Base-by-base conservation (phyloP, 306 rosid genomes). In the Alnus glutinosa region DNA sequence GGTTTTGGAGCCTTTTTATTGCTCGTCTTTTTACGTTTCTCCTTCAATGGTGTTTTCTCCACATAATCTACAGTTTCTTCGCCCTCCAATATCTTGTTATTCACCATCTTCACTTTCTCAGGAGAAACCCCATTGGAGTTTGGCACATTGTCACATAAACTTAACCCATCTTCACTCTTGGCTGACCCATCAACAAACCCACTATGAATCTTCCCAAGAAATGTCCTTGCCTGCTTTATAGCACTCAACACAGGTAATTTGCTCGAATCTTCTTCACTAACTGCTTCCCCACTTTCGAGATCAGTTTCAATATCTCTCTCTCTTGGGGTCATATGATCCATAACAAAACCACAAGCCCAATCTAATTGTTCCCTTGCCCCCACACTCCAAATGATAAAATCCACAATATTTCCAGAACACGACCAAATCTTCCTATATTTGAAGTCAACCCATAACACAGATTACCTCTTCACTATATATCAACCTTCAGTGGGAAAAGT, bases 1-100 rank as follows among this genome's bases (percentile, higher is more conserved):
- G 99, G 99, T 70, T 89, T 95, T 10, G 84, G 76, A 69, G 98
- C 75, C 79, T 91, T 96, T 75, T 89, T 91, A 72, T 89, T 88
- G 88, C 87, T 73, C 0, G 77, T 82, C 79, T 91, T 95, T 64
- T 93, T 93, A n/a, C 80, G 87, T 76, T 91, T 95, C 75, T 88
- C 98, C 90, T 90, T 93, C 39, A 18, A 77, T 2, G 69, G 63
- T 30, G 81, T 78, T 81, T 86, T 90, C 82, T 83, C 84, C 14
- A 7, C 75, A 73, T 52, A 80, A 70, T 79, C 84, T 51, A 63
- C 74, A 23, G 57, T 48, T 28, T 75, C 86, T 68, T 74, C 75
- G 64, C 81, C 80, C 42, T 74, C 82, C 76, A 66, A 67, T 57
- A 75, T 52, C 76, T 79, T 86, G 77, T 75, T 81, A 55, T 82